Conservation (phyloP, 1,139 yeast genomes). For the Suhomyces terraborum region DNA sequence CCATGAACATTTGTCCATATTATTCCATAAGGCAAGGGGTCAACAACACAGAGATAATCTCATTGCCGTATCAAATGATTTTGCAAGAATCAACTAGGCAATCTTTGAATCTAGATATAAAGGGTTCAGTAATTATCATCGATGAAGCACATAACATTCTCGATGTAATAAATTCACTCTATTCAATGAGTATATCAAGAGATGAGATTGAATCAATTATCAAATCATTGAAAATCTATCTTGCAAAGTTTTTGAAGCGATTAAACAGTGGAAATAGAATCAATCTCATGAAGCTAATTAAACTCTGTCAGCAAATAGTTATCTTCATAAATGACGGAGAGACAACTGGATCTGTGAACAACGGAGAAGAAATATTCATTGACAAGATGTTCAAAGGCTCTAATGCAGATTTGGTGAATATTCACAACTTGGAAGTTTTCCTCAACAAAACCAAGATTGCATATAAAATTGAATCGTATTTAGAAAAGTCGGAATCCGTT, state of each 20-base stretch:
- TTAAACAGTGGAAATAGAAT: slow-evolving; percentile 77
- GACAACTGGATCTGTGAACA: slow-evolving; percentile 32
- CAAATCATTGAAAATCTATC: slow-evolving; percentile 54
- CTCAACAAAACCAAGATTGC: slow-evolving; percentile 73
- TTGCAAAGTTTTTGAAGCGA: slow-evolving; percentile 58
- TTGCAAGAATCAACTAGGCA: slow-evolving; percentile 66
- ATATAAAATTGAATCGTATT: slow-evolving; percentile 76
- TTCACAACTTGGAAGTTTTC: slow-evolving; percentile 67
- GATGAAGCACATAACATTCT: slow-evolving; percentile 93
- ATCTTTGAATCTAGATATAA: slow-evolving; percentile 58
- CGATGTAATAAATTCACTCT: slow-evolving; percentile 71
- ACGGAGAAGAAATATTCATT: slow-evolving; percentile 58
- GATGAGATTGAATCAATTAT: slow-evolving; percentile 49
- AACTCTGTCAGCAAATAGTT: slow-evolving; percentile 54
- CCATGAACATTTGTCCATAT: slow-evolving; percentile 73
- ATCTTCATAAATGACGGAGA: slow-evolving; percentile 39
- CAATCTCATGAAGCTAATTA: slow-evolving; percentile 63
- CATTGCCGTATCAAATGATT: slow-evolving; percentile 84
- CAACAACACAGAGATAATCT: slow-evolving; percentile 66
- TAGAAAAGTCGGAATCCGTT: slow-evolving; percentile 35
- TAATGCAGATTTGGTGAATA: slow-evolving; percentile 72
- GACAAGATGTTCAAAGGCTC: slow-evolving; percentile 55
- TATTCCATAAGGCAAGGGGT: slow-evolving; percentile 67
- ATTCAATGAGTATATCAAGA: slow-evolving; percentile 61
- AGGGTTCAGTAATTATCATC: slow-evolving; percentile 69